These are phyloP conservation scores for Paraphoma chrysanthemicola DNA, from an alignment of 2,329 filamentous ascomycete species.

Conservation along the genomic window DNA sequence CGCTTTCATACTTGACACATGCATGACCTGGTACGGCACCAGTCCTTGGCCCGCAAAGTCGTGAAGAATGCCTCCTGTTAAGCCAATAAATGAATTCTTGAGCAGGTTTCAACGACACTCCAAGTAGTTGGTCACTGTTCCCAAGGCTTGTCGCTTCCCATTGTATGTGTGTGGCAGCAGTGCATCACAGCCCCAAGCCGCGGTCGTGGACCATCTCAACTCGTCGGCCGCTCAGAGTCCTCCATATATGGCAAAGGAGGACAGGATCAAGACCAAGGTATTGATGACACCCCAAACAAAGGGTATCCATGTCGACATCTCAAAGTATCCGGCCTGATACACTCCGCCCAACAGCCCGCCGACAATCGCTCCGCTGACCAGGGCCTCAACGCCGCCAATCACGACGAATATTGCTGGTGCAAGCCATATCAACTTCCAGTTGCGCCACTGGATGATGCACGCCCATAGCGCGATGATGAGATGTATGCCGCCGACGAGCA, in stretches of 20 bases:
- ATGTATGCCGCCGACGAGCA: slow-evolving; percentile 79
- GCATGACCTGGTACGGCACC: too few relatives aligned
- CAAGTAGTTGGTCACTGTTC: too few relatives aligned
- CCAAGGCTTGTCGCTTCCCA: too few relatives aligned
- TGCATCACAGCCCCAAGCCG: too few relatives aligned
- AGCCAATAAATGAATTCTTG: too few relatives aligned
- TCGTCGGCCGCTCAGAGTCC: slow-evolving; percentile 64
- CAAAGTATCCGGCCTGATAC: slow-evolving; percentile 82
- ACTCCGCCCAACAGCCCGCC: slow-evolving; percentile 85
- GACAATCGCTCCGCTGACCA: slow-evolving; percentile 81
- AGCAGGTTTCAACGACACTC: too few relatives aligned
- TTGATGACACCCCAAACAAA: slow-evolving; percentile 88
- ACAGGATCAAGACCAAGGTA: slow-evolving; percentile 80
- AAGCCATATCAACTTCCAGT: slow-evolving; percentile 69
- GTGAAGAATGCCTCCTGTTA: too few relatives aligned
- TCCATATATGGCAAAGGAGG: slow-evolving; percentile 91
- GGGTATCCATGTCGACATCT: slow-evolving; percentile 94
- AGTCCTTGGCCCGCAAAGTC: too few relatives aligned
- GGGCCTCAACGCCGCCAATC: slow-evolving; percentile 76
- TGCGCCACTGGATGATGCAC: slow-evolving; percentile 70
- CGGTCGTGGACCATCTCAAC: too few relatives aligned
- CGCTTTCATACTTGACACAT: too few relatives aligned
- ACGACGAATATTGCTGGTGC: slow-evolving; percentile 74
- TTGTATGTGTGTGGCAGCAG: too few relatives aligned
- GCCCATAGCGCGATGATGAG: slow-evolving; percentile 74